Evolutionary conservation across 306 rosid genomes (phyloP).

Genomic region (Malus domestica): DNA sequence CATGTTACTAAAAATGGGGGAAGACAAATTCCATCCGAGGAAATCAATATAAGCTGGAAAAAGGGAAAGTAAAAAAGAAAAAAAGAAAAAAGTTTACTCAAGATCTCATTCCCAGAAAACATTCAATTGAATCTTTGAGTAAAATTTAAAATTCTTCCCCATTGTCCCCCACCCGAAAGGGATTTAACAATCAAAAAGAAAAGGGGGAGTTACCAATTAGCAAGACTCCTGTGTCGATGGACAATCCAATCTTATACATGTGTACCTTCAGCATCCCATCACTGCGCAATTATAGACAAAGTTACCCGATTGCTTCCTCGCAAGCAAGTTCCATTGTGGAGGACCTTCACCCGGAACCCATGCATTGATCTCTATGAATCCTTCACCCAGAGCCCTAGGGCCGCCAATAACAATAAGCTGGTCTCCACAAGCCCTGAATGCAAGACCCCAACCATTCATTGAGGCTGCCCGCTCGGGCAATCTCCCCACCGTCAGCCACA

Average conservation of each 20-base stretch:
- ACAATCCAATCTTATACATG: constrained; percentile 36
- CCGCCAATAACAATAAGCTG: constrained; percentile 86
- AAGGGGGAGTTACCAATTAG: constrained; percentile 64
- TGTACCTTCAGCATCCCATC: constrained; percentile 80
- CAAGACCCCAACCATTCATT: constrained; percentile 96
- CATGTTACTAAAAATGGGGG: constrained; percentile 55
- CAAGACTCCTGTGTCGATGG: constrained; percentile 41
- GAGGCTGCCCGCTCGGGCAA: constrained; percentile 75
- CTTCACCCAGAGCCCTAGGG: constrained; percentile 64
- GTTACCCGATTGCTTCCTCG: constrained; percentile 56
- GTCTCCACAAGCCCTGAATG: constrained; percentile 86
- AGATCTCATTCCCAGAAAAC: constrained; percentile 39
- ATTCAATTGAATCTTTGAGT: constrained; percentile 58
- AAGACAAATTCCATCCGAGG: constrained; percentile 39
- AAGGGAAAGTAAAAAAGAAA: background rate
- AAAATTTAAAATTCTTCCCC: constrained; percentile 45
- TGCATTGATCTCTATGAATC: constrained; percentile 75
- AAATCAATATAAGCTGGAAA: constrained; percentile 29
- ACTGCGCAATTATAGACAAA: constrained; percentile 98
- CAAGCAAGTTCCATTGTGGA: constrained; percentile 79
- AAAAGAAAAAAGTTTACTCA: constrained; percentile 4
- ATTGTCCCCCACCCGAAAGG: constrained; percentile 27
- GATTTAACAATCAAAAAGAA: constrained; percentile 26
- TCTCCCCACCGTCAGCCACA: constrained; percentile 64
- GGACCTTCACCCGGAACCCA: constrained; percentile 96